Evolutionary conservation across 2,329 filamentous ascomycete genomes (phyloP).

Genomic region (Fusarium piperis): DNA sequence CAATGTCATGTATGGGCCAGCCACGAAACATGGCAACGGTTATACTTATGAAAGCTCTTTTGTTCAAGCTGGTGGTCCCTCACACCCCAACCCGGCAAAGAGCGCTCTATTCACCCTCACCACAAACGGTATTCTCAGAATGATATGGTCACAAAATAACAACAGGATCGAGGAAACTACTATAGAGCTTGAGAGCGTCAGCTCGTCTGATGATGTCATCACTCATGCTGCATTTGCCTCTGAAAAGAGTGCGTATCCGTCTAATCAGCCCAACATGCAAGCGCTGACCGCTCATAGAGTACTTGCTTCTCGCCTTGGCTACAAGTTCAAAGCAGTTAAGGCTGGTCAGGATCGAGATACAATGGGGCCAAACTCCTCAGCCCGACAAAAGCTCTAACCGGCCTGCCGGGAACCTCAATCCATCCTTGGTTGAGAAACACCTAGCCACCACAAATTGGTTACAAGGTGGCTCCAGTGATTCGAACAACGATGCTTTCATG

Average conservation of each 20-base stretch:
- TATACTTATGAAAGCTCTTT: constrained; percentile 78
- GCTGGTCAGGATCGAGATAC: constrained; percentile 76
- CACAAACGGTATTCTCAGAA: constrained; percentile 74
- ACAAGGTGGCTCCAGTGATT: constrained; percentile 56
- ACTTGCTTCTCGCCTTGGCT: constrained; percentile 72
- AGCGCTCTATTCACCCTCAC: constrained; percentile 82
- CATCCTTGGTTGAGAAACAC: constrained; percentile 64
- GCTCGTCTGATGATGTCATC: constrained; percentile 77
- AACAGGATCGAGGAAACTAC: constrained; percentile 76
- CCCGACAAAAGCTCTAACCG: constrained; percentile 64
- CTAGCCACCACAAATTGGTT: constrained; percentile 68
- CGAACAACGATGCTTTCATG: constrained; percentile 60
- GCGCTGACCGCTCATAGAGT: constrained; percentile 50
- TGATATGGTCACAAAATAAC: constrained; percentile 82
- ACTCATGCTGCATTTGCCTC: constrained; percentile 82
- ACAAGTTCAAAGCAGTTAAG: constrained; percentile 78
- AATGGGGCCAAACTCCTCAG: constrained; percentile 69
- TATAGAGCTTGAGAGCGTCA: constrained; percentile 78
- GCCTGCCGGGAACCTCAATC: constrained; percentile 58
- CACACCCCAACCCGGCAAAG: constrained; percentile 75
- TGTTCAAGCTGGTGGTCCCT: constrained; percentile 74
- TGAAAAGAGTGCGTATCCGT: constrained; percentile 69
- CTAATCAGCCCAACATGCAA: not conserved
- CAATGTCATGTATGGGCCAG: constrained; percentile 66
- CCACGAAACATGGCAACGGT: constrained; percentile 66